Evolutionary conservation across 2,329 filamentous ascomycete species (phyloP), one percentile per base, ranked within the genome.

Genomic region (Aspergillus fructus): DNA sequence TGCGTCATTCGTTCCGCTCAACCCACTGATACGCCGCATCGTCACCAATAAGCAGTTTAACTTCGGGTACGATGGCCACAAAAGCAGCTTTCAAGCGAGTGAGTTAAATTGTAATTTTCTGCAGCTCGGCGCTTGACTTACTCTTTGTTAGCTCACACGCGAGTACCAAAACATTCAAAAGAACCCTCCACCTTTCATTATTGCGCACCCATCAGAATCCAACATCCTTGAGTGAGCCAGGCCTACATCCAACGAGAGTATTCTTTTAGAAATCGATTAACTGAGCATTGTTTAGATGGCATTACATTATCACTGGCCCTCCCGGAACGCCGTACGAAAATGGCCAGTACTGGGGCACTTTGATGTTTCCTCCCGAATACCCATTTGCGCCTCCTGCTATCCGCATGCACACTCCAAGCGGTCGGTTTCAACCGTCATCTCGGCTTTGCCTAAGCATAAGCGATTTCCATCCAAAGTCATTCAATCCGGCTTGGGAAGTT

Each of bases 401-500:
- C 75, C 91, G 93, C 71, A 99, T 99, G 94, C 94, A 97, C 81
- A 99, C 94, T 0, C 94, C 94, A 2, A 93, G 89, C 12, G 94
- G 94, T 58, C 90, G 94, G 70, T 99, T 99, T 78, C 91, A 96
- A 73, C 91, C 93, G 2, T 94, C 89, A 2, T 93, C 91, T 13
- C 86, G 94, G 49, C 85, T 99, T 21, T 99, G 94, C 70, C 88
- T 99, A 48, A 96, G 90, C 71, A 99, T 99, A 69, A 93, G 89
- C 67, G 94, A 99, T 73, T 99, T 97, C 77, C 94, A 99, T 72
- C 94, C 94, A 4, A 96, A 96, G 75, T 93, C 89, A 27, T 99
- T 97, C 81, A 99, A 99, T 73, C 94, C 94, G 2, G 93, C 94
- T 1, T 99, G 94, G 94, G 93, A 96, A 71, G 94, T 99, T 7